Conservation (phyloP, 2,329 filamentous ascomycete genomes). For the Aspergillus sp. region DNA sequence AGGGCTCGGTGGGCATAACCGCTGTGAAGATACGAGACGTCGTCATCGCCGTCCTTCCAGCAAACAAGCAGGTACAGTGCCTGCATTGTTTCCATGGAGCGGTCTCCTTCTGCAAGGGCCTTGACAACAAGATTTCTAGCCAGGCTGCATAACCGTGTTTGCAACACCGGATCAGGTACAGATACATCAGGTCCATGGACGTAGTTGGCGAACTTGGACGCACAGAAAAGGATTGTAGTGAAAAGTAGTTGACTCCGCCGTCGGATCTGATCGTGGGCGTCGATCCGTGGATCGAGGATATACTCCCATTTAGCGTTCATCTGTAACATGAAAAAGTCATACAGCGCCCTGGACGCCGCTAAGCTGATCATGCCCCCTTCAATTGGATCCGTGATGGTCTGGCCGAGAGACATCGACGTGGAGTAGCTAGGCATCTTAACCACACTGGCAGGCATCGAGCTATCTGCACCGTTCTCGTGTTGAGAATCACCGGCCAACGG, state of each 20-base stretch:
- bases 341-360: background rate
- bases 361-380: background rate
- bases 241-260: background rate
- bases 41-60: slow-evolving; percentile 8
- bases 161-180: background rate
- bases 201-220: background rate
- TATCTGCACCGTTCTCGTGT: too few relatives aligned
- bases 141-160: background rate
- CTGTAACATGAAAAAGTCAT: background rate
- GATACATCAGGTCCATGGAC: background rate
- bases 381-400: background rate
- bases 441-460: background rate
- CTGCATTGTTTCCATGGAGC: slow-evolving; percentile 6
- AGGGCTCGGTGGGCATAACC: slow-evolving; percentile 2
- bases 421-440: background rate
- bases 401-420: background rate
- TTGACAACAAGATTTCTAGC: slow-evolving; percentile 1
- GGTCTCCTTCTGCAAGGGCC: background rate
- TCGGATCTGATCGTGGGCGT: background rate
- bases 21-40: slow-evolving; percentile 9
- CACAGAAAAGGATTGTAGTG: background rate
- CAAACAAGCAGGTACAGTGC: slow-evolving; percentile 6
- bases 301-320: background rate
- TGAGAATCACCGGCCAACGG: background rate
- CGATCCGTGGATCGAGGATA: background rate